Evolutionary conservation across 208 protist species (phyloP).

Genomic region (Leishmania tarentolae): DNA sequence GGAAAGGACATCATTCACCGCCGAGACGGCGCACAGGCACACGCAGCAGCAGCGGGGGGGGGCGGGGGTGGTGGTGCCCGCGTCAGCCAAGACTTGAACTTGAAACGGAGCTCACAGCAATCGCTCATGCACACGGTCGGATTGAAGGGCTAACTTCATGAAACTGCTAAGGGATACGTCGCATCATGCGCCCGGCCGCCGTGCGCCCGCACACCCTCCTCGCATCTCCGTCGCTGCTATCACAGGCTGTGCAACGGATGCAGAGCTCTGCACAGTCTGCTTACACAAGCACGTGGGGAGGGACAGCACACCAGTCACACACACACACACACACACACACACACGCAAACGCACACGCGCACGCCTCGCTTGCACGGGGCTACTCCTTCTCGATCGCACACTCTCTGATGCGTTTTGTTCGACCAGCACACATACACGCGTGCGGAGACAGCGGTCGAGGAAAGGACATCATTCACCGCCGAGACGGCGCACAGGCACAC

Average conservation of each 20-base stretch:
- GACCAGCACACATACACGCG: conserved; percentile 4
- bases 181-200: conserved; percentile 27
- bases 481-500: too few species aligned
- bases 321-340: not conserved
- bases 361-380: not conserved
- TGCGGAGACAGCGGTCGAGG: conserved; percentile 19
- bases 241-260: conserved; percentile 23
- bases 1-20: not conserved
- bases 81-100: conserved; percentile 1
- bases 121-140: conserved; percentile 4
- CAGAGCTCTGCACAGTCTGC: conserved; percentile 11
- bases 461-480: conserved; percentile 20
- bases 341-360: not conserved
- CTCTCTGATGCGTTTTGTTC: conserved; percentile 37
- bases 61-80: not conserved
- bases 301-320: not conserved
- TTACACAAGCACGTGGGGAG: conserved; percentile 33
- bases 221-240: conserved; percentile 19
- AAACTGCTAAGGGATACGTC: not conserved
- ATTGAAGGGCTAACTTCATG: conserved; percentile 37
- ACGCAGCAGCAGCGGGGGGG: not conserved
- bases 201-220: not conserved
- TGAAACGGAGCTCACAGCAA: not conserved
- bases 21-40: not conserved
- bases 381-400: not conserved